These are phyloP conservation scores for Draba incana DNA, from an alignment of 345 rosid genomes.

Conservation along the genomic window DNA sequence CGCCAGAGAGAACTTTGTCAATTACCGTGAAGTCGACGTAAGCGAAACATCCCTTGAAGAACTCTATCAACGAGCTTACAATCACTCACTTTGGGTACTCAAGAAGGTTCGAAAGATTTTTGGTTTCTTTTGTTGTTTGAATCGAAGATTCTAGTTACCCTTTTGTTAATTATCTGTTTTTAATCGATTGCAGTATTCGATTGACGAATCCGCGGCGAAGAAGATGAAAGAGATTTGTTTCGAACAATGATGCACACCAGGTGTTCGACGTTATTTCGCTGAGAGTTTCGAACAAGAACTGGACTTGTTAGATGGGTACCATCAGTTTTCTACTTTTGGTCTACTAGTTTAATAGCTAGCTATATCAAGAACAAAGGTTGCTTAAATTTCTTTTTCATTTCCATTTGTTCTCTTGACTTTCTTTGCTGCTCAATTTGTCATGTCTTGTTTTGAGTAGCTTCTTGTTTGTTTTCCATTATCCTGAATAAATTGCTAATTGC, in stretches of 20 bases:
- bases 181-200: constrained; percentile 60
- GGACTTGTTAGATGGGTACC: constrained; percentile 20
- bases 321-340: constrained; percentile 26
- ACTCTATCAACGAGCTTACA: constrained; percentile 80
- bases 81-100: constrained; percentile 95
- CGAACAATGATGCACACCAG: constrained; percentile 42
- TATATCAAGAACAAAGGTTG: constrained; percentile 33
- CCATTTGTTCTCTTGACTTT: constrained; percentile 31
- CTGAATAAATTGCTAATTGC: constrained; percentile 19
- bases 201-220: constrained; percentile 70
- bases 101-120: constrained; percentile 55
- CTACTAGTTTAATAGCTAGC: background rate
- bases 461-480: constrained; percentile 35
- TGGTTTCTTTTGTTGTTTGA: background rate
- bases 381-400: constrained; percentile 29
- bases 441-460: constrained; percentile 27
- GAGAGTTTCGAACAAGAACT: background rate
- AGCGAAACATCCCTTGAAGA: constrained; percentile 61
- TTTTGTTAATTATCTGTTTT: constrained; percentile 18
- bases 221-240: constrained; percentile 61
- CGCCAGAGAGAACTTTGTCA: constrained; percentile 89
- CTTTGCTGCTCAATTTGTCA: constrained; percentile 16
- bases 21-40: constrained; percentile 72
- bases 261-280: constrained; percentile 53
- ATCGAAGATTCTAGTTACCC: background rate